Evolutionary conservation across 306 rosid species (phyloP).

Genomic region (Glycine soja): DNA sequence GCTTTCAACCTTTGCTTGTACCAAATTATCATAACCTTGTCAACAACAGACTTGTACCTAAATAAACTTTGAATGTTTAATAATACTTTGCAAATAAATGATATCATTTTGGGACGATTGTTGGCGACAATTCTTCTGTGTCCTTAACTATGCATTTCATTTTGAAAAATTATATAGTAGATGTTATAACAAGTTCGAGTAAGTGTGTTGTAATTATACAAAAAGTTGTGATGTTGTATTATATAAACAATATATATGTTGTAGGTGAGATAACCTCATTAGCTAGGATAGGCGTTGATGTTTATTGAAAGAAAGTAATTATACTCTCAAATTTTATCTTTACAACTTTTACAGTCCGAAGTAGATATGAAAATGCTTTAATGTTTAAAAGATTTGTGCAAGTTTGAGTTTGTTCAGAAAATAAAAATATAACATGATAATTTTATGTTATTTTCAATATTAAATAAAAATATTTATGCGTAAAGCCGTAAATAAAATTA

Average conservation of each 20-base stretch:
- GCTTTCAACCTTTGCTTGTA: conserved; percentile 10
- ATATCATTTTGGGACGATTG: not conserved
- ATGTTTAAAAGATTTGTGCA: no score
- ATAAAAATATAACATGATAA: no score
- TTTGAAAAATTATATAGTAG: not conserved
- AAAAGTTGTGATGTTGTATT: not conserved
- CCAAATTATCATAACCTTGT: not conserved
- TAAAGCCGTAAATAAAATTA: no score
- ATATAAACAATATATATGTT: not conserved
- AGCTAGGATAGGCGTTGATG: not conserved
- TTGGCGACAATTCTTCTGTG: not conserved
- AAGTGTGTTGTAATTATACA: no score
- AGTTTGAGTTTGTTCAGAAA: no score
- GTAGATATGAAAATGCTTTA: not conserved
- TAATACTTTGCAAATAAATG: not conserved
- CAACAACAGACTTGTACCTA: conserved; percentile 24
- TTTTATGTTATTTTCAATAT: no score
- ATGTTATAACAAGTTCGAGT: no score
- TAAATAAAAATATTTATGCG: no score
- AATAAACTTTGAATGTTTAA: conserved; percentile 15
- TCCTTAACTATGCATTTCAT: not conserved
- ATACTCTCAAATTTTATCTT: not conserved
- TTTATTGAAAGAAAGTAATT: not conserved
- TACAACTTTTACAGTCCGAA: not conserved
- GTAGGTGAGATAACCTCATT: not conserved